phyloP scores from a whole-genome alignment of 106 monocot genomes.

The Dioscorea alata region DNA sequence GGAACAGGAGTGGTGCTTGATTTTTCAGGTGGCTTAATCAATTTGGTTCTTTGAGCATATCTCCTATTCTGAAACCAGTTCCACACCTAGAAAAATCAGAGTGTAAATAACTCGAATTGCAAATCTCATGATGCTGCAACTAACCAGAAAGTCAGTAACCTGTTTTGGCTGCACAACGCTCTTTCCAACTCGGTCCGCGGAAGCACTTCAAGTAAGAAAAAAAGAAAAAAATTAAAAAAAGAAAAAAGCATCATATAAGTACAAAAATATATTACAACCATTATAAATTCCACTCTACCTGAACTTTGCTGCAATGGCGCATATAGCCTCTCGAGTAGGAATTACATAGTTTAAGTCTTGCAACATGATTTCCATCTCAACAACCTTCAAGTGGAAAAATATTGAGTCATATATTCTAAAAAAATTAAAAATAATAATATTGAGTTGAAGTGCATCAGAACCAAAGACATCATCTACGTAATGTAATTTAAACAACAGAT shows the following conservation, averaged over 20 bases:
- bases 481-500: not conserved
- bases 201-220: slow-evolving; percentile 34
- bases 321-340: slow-evolving; percentile 61
- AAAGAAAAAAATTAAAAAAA: no score
- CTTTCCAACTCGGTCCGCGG: slow-evolving; percentile 71
- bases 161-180: slow-evolving; percentile 80
- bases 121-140: not conserved
- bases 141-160: slow-evolving; percentile 30
- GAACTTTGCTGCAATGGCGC: slow-evolving; percentile 76
- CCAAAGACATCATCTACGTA: no score
- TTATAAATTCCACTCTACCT: slow-evolving; percentile 32
- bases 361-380: slow-evolving; percentile 91
- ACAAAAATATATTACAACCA: not conserved
- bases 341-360: slow-evolving; percentile 58
- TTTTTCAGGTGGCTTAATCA: slow-evolving; percentile 42
- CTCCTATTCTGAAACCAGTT: slow-evolving; percentile 99
- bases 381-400: slow-evolving; percentile 25
- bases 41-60: slow-evolving; percentile 73
- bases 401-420: no score
- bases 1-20: slow-evolving; percentile 27
- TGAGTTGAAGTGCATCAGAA: no score
- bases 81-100: slow-evolving; percentile 57
- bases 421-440: no score
- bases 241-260: slow-evolving; percentile 7
- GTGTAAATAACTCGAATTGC: not conserved